Conservation (phyloP, 768 basidiomycete genomes). For the Xerocomellus intermedius region DNA sequence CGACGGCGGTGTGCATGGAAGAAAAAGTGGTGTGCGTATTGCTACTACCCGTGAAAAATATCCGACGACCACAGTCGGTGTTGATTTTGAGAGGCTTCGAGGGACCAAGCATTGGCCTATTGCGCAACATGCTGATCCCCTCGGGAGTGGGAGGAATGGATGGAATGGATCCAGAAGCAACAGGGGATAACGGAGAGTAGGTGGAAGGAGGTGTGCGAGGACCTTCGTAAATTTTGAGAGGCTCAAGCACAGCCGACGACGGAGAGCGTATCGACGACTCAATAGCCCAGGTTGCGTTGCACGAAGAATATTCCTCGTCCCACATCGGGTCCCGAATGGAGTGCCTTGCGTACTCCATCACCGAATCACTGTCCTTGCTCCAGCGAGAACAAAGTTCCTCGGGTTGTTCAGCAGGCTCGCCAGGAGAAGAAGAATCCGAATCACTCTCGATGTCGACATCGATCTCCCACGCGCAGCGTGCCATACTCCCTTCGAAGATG, state of each 20-base stretch:
- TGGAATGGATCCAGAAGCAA: slow-evolving; percentile 35
- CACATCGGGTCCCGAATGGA: slow-evolving; percentile 31
- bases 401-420: slow-evolving; percentile 37
- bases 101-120: slow-evolving; percentile 34
- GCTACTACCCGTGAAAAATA: slow-evolving; percentile 39
- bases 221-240: slow-evolving; percentile 43
- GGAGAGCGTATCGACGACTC: slow-evolving; percentile 52
- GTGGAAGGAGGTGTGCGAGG: slow-evolving; percentile 51
- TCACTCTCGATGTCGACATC: slow-evolving; percentile 65
- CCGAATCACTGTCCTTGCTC: slow-evolving; percentile 51
- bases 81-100: slow-evolving; percentile 57
- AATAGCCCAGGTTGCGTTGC: slow-evolving; percentile 54
- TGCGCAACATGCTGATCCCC: slow-evolving; percentile 42
- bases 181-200: slow-evolving; percentile 48
- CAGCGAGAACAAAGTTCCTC: slow-evolving; percentile 51
- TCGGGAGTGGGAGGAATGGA: slow-evolving; percentile 63
- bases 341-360: slow-evolving; percentile 34
- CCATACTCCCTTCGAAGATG: slow-evolving; percentile 79
- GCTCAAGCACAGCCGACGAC: slow-evolving; percentile 37
- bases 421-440: slow-evolving; percentile 54
- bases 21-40: slow-evolving; percentile 49
- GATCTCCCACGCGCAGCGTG: slow-evolving; percentile 74
- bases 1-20: slow-evolving; percentile 77
- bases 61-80: slow-evolving; percentile 42
- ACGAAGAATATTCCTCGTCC: slow-evolving; percentile 41